These are phyloP conservation scores for Tinospora cordifolia DNA, from an alignment of 164 flowering plant genomes.

Conservation along the genomic window DNA sequence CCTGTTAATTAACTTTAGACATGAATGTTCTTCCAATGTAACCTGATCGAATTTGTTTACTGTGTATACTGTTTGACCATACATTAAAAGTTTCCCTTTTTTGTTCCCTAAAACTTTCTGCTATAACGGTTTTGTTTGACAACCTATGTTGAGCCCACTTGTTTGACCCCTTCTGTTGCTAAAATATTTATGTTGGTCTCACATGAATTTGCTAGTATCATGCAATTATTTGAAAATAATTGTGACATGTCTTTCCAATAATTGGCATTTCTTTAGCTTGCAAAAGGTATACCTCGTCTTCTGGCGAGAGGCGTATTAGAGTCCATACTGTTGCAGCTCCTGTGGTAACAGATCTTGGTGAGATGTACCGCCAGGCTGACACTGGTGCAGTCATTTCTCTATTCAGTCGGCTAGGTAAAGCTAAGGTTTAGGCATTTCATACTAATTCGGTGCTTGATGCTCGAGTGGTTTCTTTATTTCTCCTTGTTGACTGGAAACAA, in stretches of 20 bases:
- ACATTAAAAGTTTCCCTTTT: too few relatives aligned
- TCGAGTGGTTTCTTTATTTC: constrained; percentile 2
- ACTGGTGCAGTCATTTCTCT: constrained; percentile 74
- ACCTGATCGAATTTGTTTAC: too few relatives aligned
- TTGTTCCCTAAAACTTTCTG: too few relatives aligned
- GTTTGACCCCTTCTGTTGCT: neutral
- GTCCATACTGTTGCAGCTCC: constrained; percentile 95
- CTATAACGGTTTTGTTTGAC: neutral
- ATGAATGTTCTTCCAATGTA: too few relatives aligned
- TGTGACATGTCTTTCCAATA: neutral
- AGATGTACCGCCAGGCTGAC: constrained; percentile 95
- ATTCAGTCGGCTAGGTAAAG: constrained; percentile 69
- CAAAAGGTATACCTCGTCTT: constrained; percentile 89
- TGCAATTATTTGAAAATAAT: neutral
- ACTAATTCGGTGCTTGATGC: neutral
- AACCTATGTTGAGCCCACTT: neutral
- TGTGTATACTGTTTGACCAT: neutral
- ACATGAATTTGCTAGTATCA: neutral
- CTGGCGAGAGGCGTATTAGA: constrained; percentile 97
- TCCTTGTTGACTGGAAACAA: neutral
- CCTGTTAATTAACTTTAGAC: too few relatives aligned
- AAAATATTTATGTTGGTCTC: neutral
- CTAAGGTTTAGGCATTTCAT: neutral
- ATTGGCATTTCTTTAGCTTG: constrained; percentile 36
- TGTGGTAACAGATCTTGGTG: constrained; percentile 83